These are phyloP conservation scores for Calonectria hongkongensis DNA, from an alignment of 2,329 filamentous ascomycete genomes.

Conservation along the genomic window DNA sequence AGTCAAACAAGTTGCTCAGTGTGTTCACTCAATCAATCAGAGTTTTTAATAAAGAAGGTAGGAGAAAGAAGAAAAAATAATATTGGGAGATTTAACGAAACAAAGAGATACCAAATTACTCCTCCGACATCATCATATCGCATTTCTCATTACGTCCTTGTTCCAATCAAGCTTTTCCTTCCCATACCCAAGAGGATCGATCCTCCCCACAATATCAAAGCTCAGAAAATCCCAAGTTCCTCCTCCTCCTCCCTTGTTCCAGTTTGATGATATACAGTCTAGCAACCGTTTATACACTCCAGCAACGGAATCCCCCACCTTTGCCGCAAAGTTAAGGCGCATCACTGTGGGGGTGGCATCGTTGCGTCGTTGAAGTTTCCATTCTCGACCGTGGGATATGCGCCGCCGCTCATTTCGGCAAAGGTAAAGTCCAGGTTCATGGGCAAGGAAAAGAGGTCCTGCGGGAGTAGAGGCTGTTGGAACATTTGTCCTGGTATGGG, in stretches of 20 bases:
- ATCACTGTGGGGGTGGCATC: slow-evolving; percentile 31
- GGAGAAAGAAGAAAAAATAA: neutral
- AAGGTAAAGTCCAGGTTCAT: slow-evolving; percentile 96
- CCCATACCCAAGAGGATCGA: neutral
- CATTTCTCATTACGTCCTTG: slow-evolving; percentile 51
- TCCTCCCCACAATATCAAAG: neutral
- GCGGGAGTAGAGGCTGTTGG: slow-evolving; percentile 91
- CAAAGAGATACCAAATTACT: slow-evolving; percentile 27
- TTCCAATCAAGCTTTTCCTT: slow-evolving; percentile 28
- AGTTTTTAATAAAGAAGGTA: slow-evolving; percentile 19
- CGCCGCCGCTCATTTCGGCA: slow-evolving; percentile 80
- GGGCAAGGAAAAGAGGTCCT: slow-evolving; percentile 95
- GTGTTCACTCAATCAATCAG: slow-evolving; percentile 11
- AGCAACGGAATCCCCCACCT: neutral
- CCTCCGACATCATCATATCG: slow-evolving; percentile 45
- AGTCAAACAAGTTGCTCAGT: slow-evolving; percentile 4
- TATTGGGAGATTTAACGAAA: slow-evolving; percentile 19
- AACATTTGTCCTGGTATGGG: slow-evolving; percentile 67
- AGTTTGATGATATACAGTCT: slow-evolving; percentile 40
- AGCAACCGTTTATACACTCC: slow-evolving; percentile 25
- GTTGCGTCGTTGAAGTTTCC: slow-evolving; percentile 65
- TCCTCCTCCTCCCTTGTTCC: neutral
- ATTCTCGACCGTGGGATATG: slow-evolving; percentile 79
- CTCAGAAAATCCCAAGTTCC: neutral
- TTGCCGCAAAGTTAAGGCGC: neutral